Evolutionary conservation across 2,329 filamentous ascomycete species (phyloP), one percentile per base, ranked within the genome.

Genomic region (Cryoendolithus antarcticus): DNA sequence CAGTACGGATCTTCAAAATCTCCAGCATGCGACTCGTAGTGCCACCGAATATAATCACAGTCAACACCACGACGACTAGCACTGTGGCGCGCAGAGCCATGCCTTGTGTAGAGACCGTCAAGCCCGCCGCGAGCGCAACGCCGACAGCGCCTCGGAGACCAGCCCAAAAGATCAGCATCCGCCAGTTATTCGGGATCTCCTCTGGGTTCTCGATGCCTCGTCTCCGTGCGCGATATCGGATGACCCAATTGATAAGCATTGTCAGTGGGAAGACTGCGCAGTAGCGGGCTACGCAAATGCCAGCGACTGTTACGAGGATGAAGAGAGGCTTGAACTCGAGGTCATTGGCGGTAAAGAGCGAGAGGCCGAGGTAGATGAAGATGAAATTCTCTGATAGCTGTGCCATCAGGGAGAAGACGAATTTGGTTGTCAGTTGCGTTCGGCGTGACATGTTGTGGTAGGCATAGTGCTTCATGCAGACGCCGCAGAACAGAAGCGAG

Each of bases 121-220:
- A 72, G 19, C 93, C 82, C 13, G 89, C 89, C 27, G 91, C 91
- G 34, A 98, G 70, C 2, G 91, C 91, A 29, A 98, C 91, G 41
- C 91, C 91, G 51, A 98, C 91, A 34, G 91, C 91, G 52, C 91
- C 91, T 46, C 91, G 84, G 24, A 98, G 71, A 19, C 91, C 91
- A 10, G 91, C 91, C 91, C 91, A 98, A 65, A 93, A 98, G n/a
- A 98, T 75, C 91, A 98, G 96, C n/a, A 83, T 86, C 62, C 96
- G 91, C 62, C 96, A 94, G 51, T 85, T 86, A 57, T 86, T 93
- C 0, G 91, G 91, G 29, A 98, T 67, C 60, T 96, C 91, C 48
- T 96, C 89, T 10, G 77, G 75, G 4, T 80, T 75, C 41, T 93
- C 82, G 41, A 70, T 72, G 15, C 86, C 86, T 39, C 80, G 74